These are phyloP conservation scores for Dactylellina haptotyla DNA, from an alignment of 2,329 filamentous ascomycete species.

Conservation along the genomic window DNA sequence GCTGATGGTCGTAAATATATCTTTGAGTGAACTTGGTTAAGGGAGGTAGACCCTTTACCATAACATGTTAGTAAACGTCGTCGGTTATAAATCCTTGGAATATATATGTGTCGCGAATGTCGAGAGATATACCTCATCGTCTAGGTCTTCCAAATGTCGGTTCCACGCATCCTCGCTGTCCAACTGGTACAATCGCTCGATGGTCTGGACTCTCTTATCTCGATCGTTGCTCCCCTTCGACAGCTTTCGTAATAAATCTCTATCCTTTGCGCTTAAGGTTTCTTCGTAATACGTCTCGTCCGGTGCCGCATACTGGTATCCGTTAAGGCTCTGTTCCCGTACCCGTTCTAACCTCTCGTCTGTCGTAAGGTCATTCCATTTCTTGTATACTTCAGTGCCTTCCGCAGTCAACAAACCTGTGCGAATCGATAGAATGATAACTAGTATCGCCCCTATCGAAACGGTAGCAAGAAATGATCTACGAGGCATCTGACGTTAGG, in stretches of 20 bases:
- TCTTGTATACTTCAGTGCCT: conserved; percentile 10
- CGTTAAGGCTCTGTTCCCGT: conserved; percentile 25
- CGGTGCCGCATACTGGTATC: conserved; percentile 48
- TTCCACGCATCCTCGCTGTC: conserved; percentile 42
- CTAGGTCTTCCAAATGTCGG: conserved; percentile 38
- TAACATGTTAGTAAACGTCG: neutral
- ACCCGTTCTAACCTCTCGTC: conserved; percentile 42
- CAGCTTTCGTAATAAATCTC: conserved; percentile 15
- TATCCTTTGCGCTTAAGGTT: conserved; percentile 29
- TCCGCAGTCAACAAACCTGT: conserved; percentile 51
- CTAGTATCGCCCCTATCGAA: conserved; percentile 43
- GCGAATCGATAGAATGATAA: conserved; percentile 41
- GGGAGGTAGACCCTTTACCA: conserved; percentile 51
- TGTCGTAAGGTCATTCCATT: conserved; percentile 49
- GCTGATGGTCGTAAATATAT: conserved; percentile 53
- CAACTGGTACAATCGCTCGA: conserved; percentile 34
- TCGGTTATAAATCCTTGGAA: neutral
- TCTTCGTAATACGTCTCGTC: conserved; percentile 32
- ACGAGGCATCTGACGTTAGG: conserved; percentile 33
- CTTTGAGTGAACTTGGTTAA: conserved; percentile 56
- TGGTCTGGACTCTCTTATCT: conserved; percentile 27
- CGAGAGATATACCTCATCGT: conserved; percentile 40
- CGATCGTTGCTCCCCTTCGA: conserved; percentile 23
- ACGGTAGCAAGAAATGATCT: conserved; percentile 45
- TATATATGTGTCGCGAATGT: too few species aligned